Percentiles rank a stretch among this genome's conserved stretches.
Evolutionary conservation across 148 eudicot genomes (phyloP).

Genomic region (Arctostaphylos glauca): DNA sequence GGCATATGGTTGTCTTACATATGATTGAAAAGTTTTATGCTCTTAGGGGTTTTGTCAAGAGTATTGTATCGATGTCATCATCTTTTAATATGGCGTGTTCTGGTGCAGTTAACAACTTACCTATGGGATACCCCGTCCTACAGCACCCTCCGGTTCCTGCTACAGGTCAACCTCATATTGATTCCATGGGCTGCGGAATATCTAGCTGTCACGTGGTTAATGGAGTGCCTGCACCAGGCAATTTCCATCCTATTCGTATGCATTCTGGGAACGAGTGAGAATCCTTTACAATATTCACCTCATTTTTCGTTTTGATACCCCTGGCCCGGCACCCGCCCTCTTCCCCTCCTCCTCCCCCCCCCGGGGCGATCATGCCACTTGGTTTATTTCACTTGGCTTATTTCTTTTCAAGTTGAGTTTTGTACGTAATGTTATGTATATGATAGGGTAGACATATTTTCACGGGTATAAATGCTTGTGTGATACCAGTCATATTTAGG

Average conservation of each 20-base stretch:
- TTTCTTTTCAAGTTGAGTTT: neutral
- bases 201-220: conserved; percentile 86
- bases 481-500: neutral
- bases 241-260: conserved; percentile 84
- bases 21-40: neutral
- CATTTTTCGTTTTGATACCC: conserved; percentile 13
- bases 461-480: neutral
- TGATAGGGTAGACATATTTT: neutral
- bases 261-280: conserved; percentile 91
- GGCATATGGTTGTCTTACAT: no score
- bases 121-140: conserved; percentile 98
- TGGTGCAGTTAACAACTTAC: conserved; percentile 89
- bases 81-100: conserved; percentile 34
- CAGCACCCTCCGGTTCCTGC: conserved; percentile 75
- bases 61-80: neutral
- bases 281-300: conserved; percentile 1
- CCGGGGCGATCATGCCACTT: neutral
- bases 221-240: conserved; percentile 92
- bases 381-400: neutral
- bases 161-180: conserved; percentile 87
- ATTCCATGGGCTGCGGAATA: conserved; percentile 72
- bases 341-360: neutral
- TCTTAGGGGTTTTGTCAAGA: neutral
- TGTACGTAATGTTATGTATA: neutral
- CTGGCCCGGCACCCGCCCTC: no score